These are phyloP conservation scores for Phlyctochytrium bullatum DNA, from an alignment of 192 early-diverging fungal genomes.

Conservation along the genomic window DNA sequence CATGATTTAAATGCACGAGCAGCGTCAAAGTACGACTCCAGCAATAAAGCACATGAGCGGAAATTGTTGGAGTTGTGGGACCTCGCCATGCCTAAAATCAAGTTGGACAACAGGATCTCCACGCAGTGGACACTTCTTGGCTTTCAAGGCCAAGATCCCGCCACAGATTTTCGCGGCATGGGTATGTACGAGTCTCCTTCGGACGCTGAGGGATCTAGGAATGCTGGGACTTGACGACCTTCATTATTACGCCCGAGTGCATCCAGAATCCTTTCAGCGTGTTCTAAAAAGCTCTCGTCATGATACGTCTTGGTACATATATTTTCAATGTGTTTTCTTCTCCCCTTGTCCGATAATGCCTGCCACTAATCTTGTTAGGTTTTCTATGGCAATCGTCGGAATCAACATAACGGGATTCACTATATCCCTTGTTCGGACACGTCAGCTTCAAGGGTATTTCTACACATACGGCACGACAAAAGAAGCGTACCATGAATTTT, in stretches of 20 bases:
- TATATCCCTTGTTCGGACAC: constrained; percentile 55
- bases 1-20: constrained; percentile 57
- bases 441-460: constrained; percentile 64
- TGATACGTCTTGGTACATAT: constrained; percentile 54
- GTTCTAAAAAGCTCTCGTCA: constrained; percentile 62
- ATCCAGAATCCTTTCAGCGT: constrained; percentile 52
- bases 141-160: constrained; percentile 80
- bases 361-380: constrained; percentile 37
- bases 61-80: constrained; percentile 54
- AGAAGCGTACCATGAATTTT: constrained; percentile 68
- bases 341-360: neutral
- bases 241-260: constrained; percentile 58
- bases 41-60: constrained; percentile 56
- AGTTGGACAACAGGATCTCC: constrained; percentile 1
- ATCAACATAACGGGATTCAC: constrained; percentile 74
- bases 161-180: constrained; percentile 87
- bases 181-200: constrained; percentile 33
- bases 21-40: constrained; percentile 59
- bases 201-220: constrained; percentile 28
- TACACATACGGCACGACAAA: constrained; percentile 55
- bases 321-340: neutral
- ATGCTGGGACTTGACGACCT: constrained; percentile 72
- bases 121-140: constrained; percentile 56
- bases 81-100: constrained; percentile 7
- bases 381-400: constrained; percentile 77